Base-by-base conservation (phyloP, 2,329 filamentous ascomycete species). In the Pseudophaeomoniella oleicola region DNA sequence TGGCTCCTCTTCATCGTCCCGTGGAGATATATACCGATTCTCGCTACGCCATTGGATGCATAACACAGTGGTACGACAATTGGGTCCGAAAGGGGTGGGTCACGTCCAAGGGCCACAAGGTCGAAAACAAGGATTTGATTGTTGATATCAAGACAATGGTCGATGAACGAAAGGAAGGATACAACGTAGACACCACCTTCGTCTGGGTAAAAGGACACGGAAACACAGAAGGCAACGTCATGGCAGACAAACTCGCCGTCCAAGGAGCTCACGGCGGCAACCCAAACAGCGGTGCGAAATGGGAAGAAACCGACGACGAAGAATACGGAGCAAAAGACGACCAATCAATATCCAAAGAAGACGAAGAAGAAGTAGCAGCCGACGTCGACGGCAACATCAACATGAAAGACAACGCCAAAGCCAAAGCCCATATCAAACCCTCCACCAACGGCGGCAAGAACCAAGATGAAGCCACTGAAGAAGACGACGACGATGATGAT, bases 151-250 rank as follows among this genome's bases (percentile, higher is more conserved):
- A 86, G 30, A 63, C 67, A 4, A 72, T 74, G 48, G 81, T 94
- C 35, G 73, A 81, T 16, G 72, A 83, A 54, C 69, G 84, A 34
- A 69, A 74, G 34, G 63, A 59, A 37, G 61, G 66, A 1, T 73
- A 72, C 12, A 69, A 68, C 3, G 22, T 27, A n/a, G 59, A 65
- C 45, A 92, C 83, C 0, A 61, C 71, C 37, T 90, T 94, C 50
- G 69, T 77, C 43, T 96, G 87, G 87, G 76, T 94, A 33, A 94
- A 93, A 59, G 90, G 86, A 0, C 90, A 98, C 54, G 69, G 69
- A 16, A 66, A 67, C 32, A 67, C 84, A 45, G 56, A 62, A 3
- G 87, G 88, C 2, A 96, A 96, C 50, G 66, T 75, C 32, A 81
- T 75, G 10, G 90, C 90, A 1, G 88, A 96, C 63, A 57, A 57